Evolutionary conservation across 2,329 filamentous ascomycete genomes (phyloP).

Genomic region (Colletotrichum coccodes): DNA sequence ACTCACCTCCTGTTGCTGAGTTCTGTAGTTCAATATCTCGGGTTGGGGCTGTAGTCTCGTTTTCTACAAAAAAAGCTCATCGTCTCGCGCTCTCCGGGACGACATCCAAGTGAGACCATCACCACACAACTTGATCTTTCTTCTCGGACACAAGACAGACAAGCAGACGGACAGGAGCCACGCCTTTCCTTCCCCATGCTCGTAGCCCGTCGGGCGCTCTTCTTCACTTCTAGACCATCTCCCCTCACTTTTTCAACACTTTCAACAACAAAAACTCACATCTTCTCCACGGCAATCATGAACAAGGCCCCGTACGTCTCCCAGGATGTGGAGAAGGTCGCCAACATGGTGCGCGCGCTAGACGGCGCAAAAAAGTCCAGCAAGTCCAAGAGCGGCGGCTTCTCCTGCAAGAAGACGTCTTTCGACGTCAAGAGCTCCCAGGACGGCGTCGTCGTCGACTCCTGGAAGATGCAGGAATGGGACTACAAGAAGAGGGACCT

Average conservation of each 20-base stretch:
- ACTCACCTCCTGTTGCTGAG: slow-evolving; percentile 21
- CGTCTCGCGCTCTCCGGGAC: neutral
- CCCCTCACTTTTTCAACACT: slow-evolving; percentile 1
- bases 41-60: neutral
- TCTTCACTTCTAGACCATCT: slow-evolving; percentile 8
- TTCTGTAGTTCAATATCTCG: neutral
- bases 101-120: slow-evolving; percentile 9
- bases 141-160: neutral
- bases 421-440: slow-evolving; percentile 74
- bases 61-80: slow-evolving; percentile 5
- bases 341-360: slow-evolving; percentile 72
- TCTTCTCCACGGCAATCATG: slow-evolving; percentile 34
- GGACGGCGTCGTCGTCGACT: slow-evolving; percentile 78
- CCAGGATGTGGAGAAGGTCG: slow-evolving; percentile 77
- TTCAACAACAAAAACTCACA: neutral
- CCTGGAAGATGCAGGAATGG: slow-evolving; percentile 94
- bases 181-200: slow-evolving; percentile 3
- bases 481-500: slow-evolving; percentile 91
- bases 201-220: slow-evolving; percentile 16
- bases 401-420: slow-evolving; percentile 83
- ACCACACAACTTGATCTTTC: neutral
- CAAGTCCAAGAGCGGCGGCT: slow-evolving; percentile 64
- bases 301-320: slow-evolving; percentile 68
- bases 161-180: neutral
- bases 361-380: slow-evolving; percentile 64